Evolutionary conservation across 177 flowering plant genomes (phyloP), one percentile per base, ranked within the genome.

Genomic region (Vitis hybrid): DNA sequence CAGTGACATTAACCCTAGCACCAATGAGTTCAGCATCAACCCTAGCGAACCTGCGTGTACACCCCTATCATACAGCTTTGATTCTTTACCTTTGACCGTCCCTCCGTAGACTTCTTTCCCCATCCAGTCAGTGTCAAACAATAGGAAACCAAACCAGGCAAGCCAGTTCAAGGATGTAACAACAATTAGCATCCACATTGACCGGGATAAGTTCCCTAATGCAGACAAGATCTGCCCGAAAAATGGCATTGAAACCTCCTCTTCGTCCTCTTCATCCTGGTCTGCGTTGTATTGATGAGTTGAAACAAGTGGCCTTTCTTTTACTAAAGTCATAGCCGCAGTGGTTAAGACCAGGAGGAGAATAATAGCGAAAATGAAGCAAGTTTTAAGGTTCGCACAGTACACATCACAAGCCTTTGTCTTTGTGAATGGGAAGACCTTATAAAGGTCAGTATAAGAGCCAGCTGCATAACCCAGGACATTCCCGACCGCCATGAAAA

Each of bases 401-500:
- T 89, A 86, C 3, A 76, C 65, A 64, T 92, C 91, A 62, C 97
- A 92, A 1, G 91, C 92, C 7, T 68, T 33, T 56, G 94, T 84
- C 49, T 38, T 60, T 2, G 95, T 74, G 69, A 92, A 92, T 2
- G 94, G 91, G 67, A 92, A 73, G 18, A 87, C 1, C 8, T 77
- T 70, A 81, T 86, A 65, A 4, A 90, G 81, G 64, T 78, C 62
- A 1, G 73, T 73, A 81, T 81, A 79, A 44, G 90, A 79, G 0
- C 97, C 95, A 14, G 94, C 90, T 6, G 92, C 91, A 74, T 71
- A 90, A 9, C 97, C 97, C 0, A 91, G 77, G 1, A 90, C 78
- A 76, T 90, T 93, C 0, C 98, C 98, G 1, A 91, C 92, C 1
- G 89, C 97, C 97, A 93, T 91, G 86, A 90, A 93, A 78, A 90